phyloP scores from a whole-genome alignment of 805 yeast genomes.

The Suhomyces sp. region DNA sequence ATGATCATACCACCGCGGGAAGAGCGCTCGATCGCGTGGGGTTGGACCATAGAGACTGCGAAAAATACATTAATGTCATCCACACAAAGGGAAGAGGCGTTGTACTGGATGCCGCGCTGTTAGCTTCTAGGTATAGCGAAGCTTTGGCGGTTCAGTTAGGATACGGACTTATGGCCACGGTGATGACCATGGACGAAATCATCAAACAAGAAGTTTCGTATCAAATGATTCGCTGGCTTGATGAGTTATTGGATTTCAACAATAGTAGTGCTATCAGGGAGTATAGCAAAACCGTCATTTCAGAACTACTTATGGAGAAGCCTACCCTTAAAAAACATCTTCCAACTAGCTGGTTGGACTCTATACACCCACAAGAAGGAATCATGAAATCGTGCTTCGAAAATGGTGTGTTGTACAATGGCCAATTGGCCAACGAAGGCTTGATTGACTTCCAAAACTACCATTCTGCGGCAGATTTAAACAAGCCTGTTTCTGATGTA shows the following conservation, averaged over 20 bases:
- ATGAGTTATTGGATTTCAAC: slow-evolving; percentile 12
- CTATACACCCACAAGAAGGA: slow-evolving; percentile 12
- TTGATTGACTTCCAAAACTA: slow-evolving; percentile 14
- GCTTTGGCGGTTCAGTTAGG: not conserved
- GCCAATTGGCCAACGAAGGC: slow-evolving; percentile 24
- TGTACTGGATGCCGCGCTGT: not conserved
- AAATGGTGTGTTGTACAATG: slow-evolving; percentile 28
- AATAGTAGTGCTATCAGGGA: not conserved
- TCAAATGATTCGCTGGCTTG: slow-evolving; percentile 49
- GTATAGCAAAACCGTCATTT: not conserved
- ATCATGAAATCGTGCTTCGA: slow-evolving; percentile 17
- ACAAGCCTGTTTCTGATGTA: slow-evolving; percentile 12
- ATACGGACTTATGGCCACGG: slow-evolving; percentile 46
- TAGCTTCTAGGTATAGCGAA: not conserved
- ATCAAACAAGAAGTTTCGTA: slow-evolving; percentile 46
- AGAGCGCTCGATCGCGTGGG: slow-evolving; percentile 22
- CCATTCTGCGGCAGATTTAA: slow-evolving; percentile 12
- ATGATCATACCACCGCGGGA: slow-evolving; percentile 55
- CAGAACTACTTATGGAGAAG: not conserved
- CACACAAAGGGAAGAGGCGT: not conserved
- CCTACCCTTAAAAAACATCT: not conserved
- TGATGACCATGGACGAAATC: slow-evolving; percentile 50
- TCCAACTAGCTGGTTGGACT: not conserved
- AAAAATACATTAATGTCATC: not conserved
- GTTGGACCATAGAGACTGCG: not conserved